Conservation (phyloP, 306 rosid genomes). For the Prunus armeniaca region DNA sequence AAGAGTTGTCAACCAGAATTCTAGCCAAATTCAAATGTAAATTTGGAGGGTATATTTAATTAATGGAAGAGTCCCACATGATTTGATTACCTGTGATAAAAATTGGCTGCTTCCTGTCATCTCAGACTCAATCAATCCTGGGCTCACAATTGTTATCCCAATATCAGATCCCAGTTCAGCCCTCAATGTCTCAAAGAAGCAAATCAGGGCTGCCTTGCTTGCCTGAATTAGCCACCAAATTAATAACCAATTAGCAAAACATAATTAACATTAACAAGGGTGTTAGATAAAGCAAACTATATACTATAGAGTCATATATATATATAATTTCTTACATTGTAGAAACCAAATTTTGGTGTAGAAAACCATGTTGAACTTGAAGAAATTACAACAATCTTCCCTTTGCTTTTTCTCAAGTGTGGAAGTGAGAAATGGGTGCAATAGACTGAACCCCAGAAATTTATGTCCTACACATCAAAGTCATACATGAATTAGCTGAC, state of each 20-base stretch:
- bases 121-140: slow-evolving; percentile 43
- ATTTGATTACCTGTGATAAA: slow-evolving; percentile 8
- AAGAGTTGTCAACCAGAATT: too few relatives aligned
- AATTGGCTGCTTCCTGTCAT: slow-evolving; percentile 35
- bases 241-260: not conserved
- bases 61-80: too few relatives aligned
- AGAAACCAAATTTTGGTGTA: slow-evolving; percentile 43
- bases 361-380: slow-evolving; percentile 54
- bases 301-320: not conserved
- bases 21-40: too few relatives aligned
- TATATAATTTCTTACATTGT: slow-evolving; percentile 32
- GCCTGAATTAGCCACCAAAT: slow-evolving; percentile 31
- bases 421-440: slow-evolving; percentile 48
- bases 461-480: slow-evolving; percentile 41
- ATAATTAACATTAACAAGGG: not conserved
- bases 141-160: slow-evolving; percentile 56
- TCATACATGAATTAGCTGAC: not conserved
- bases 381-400: slow-evolving; percentile 62
- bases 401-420: slow-evolving; percentile 46
- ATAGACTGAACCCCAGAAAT: slow-evolving; percentile 68
- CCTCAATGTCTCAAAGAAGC: slow-evolving; percentile 52
- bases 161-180: slow-evolving; percentile 50
- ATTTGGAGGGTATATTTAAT: too few relatives aligned
- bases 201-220: slow-evolving; percentile 54
- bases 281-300: too few relatives aligned